phyloP scores from a whole-genome alignment of 2,329 filamentous ascomycete species.

The Tricladium varicosporioides region DNA sequence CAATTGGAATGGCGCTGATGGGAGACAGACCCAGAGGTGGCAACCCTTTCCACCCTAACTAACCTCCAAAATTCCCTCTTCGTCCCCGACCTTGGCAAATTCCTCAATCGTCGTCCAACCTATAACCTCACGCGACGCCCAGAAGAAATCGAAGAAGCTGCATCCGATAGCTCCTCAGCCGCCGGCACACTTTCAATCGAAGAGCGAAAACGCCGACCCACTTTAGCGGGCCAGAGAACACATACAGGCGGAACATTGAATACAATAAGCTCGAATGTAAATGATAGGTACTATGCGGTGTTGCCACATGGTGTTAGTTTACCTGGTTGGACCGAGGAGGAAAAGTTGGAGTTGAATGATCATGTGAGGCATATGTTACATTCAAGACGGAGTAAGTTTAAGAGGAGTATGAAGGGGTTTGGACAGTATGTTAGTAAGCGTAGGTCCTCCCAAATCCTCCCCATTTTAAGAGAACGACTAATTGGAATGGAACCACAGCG shows the following conservation, averaged over 20 bases:
- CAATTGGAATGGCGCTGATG: conserved; percentile 9
- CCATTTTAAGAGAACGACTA: neutral
- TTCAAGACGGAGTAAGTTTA: conserved; percentile 75
- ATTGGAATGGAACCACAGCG: conserved; percentile 41
- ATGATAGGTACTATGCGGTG: conserved; percentile 73
- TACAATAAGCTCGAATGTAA: conserved; percentile 67
- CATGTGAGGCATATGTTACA: conserved; percentile 85
- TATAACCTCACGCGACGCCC: conserved; percentile 64
- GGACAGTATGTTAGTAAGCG: conserved; percentile 72
- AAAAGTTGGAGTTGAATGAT: conserved; percentile 77
- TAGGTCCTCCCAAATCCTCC: conserved; percentile 46
- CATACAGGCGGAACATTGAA: conserved; percentile 34
- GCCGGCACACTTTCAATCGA: conserved; percentile 7
- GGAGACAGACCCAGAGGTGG: conserved; percentile 46
- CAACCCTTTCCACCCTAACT: conserved; percentile 78
- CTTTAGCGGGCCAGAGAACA: conserved; percentile 13
- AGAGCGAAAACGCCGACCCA: conserved; percentile 17
- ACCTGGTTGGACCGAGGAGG: conserved; percentile 71
- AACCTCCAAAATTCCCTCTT: conserved; percentile 91
- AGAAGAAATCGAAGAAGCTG: conserved; percentile 28
- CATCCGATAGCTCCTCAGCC: conserved; percentile 4
- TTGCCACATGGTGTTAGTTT: conserved; percentile 71
- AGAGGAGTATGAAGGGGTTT: conserved; percentile 76
- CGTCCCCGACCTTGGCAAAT: conserved; percentile 73
- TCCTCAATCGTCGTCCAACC: conserved; percentile 74